Evolutionary conservation across 495 filamentous ascomycete species (phyloP), one percentile per base, ranked within the genome.

Genomic region (Xylaria bambusicola): DNA sequence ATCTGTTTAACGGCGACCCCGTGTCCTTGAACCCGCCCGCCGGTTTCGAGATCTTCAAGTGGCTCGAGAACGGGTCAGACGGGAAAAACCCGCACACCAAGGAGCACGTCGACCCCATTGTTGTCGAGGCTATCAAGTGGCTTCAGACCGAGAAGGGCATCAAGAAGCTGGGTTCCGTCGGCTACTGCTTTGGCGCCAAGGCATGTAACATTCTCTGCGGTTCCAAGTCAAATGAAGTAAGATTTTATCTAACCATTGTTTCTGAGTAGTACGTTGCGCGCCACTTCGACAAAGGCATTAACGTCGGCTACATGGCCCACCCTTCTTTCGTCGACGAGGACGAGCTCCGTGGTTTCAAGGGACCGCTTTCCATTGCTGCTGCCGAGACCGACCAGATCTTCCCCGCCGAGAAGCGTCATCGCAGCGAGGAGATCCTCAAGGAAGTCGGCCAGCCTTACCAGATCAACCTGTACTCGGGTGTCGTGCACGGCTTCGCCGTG

Each of bases 331-430:
- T 93, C 38, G 84, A 87, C 17, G 79, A 87, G 70, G 88, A 91
- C 24, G 92, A 96, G 74, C 77, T 95, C 27, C 78, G 77, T 44
- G 84, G 82, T 38, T 86, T 94, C 66, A 72, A 77, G 55, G 88
- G 84, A 1, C 91, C 91, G 20, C 71, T 94, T 2, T 84, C 86
- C 40, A 92, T 96, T 66, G 79, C 88, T 36, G 90, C 91, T 58
- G 88, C 78, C 81, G 90, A 93, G 77, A 88, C 82, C 38, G 92
- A 97, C 70, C 3, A 58, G 7, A 91, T 93, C 74, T 96, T 96
- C 82, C 83, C 91, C 1, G 73, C 80, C 24, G 82, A 88, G 65
- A 87, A 88, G 71, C 88, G 92, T 52, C 78, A 82, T 70, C 75
- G 71, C 64, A 77, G 75, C 26, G 82, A 84, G 64, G 72, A 64